Evolutionary conservation across 352 stramenopile genomes (phyloP).

Genomic region (Hyaloperonospora arabidopsidis): DNA sequence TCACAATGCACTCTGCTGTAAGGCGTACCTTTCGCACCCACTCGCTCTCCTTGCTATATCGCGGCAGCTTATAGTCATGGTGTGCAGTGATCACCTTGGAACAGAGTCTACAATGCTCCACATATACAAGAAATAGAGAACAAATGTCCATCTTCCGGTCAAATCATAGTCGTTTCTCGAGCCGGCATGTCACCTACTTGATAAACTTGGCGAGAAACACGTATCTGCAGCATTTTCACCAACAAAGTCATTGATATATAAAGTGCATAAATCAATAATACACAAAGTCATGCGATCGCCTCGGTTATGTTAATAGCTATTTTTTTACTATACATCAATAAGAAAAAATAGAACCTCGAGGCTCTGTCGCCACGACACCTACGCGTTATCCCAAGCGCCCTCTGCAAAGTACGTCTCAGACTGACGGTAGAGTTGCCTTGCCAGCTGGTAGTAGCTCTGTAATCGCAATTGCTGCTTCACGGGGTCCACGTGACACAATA

Average conservation of each 20-base stretch:
- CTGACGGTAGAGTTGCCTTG: constrained; percentile 68
- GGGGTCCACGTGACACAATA: constrained; percentile 50
- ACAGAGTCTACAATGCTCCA: constrained; percentile 36
- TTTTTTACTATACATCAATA: no score
- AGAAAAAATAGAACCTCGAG: constrained; percentile 30
- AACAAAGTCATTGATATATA: no score
- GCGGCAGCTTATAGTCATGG: constrained; percentile 45
- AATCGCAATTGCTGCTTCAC: constrained; percentile 60
- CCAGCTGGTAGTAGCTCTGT: constrained; percentile 62
- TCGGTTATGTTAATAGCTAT: no score
- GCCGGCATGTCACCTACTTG: constrained; percentile 40
- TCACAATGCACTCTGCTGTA: not conserved
- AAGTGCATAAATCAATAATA: not conserved
- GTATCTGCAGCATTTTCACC: constrained; percentile 36
- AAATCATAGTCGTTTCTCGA: not conserved
- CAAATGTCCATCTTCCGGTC: constrained; percentile 3
- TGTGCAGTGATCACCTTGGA: constrained; percentile 64
- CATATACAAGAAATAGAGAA: constrained; percentile 22
- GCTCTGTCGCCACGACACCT: constrained; percentile 17
- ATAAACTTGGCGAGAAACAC: constrained; percentile 77
- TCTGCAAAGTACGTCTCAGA: constrained; percentile 61
- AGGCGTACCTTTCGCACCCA: constrained; percentile 52
- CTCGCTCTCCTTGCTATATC: constrained; percentile 52
- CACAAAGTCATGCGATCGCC: not conserved
- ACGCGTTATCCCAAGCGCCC: constrained; percentile 66